Base-by-base conservation (phyloP, 257 asterid genomes). In the Gynochthodes officinalis region DNA sequence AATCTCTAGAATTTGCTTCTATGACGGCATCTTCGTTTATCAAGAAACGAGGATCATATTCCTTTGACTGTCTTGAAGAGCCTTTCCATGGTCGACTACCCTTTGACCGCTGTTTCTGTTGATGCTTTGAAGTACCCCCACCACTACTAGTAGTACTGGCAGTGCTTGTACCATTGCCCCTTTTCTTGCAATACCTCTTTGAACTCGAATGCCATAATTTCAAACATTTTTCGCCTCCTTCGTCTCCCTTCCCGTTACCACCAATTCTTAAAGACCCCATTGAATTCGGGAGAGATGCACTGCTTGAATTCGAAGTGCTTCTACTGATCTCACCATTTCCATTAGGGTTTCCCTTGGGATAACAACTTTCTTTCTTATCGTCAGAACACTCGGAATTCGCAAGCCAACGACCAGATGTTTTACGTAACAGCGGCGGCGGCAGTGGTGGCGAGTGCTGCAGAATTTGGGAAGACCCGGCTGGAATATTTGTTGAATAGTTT, bases 11-110 rank as follows among this genome's bases (percentile, higher is more conserved):
- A 75, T 83, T 81, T 0, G 96, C 64, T 77, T 87, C 96, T 80
- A 76, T 70, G 5, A 82, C 81, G 19, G 87, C 85, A 46, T 84
- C 96, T 75, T 87, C 91, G 6, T 89, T 84, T 2, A 95, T 95
- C 76, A 89, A 66, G 67, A 89, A 95, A 10, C 97, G 90, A 14
- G 97, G 92, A 73, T 95, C 98, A 57, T 78, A 83, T 15, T 84
- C 97, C 50, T 78, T 87, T 61, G 82, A 61, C 78, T 64, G 44
- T 69, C 73, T 32, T 76, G 81, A 62, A 4, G 80, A 57, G 7
- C 84, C 79, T 32, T 82, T 89, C 90, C 85, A 87, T 48, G 82
- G 82, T 72, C 77, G 77, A 46, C 66, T 44, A 7, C 72, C 79
- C 40, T 39, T 63, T 18, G 40, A n/a, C 32, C 50, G 62, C 0